These are phyloP conservation scores for Eutrema yunnanense DNA, from an alignment of 345 rosid species.

Conservation along the genomic window DNA sequence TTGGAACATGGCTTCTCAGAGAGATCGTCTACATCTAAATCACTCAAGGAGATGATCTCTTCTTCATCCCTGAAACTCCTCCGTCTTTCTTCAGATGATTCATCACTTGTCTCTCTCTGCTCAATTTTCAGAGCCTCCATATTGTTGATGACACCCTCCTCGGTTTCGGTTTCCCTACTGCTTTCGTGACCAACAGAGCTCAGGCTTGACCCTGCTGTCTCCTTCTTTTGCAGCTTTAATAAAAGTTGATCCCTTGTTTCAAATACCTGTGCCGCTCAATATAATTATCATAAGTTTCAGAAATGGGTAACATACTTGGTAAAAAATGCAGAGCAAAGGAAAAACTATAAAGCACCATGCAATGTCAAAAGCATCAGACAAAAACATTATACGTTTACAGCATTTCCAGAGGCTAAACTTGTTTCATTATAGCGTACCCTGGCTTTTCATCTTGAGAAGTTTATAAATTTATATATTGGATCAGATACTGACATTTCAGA, in stretches of 20 bases:
- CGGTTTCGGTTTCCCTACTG: constrained; percentile 10
- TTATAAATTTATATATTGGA: background rate
- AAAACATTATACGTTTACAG: background rate
- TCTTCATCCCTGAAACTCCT: constrained; percentile 35
- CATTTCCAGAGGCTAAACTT: background rate
- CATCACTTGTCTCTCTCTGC: constrained; percentile 30
- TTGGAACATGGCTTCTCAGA: constrained; percentile 24
- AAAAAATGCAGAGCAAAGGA: background rate
- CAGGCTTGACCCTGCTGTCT: constrained; percentile 14
- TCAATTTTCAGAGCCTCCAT: constrained; percentile 29
- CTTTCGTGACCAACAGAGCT: constrained; percentile 10
- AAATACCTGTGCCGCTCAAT: constrained; percentile 34
- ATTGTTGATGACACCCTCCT: constrained; percentile 25
- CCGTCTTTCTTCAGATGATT: constrained; percentile 37
- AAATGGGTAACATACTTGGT: background rate
- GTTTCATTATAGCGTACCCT: background rate
- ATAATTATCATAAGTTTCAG: background rate
- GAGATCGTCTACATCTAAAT: constrained; percentile 46
- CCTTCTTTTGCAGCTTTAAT: constrained; percentile 43
- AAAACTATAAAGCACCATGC: background rate
- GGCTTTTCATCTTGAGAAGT: background rate
- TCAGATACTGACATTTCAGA: background rate
- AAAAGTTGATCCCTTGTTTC: constrained; percentile 52
- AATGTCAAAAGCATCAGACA: background rate
- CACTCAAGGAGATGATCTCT: constrained; percentile 56